Evolutionary conservation across 2,329 filamentous ascomycete species (phyloP), one percentile per base, ranked within the genome.

Genomic region (Aspergillus jensenii): DNA sequence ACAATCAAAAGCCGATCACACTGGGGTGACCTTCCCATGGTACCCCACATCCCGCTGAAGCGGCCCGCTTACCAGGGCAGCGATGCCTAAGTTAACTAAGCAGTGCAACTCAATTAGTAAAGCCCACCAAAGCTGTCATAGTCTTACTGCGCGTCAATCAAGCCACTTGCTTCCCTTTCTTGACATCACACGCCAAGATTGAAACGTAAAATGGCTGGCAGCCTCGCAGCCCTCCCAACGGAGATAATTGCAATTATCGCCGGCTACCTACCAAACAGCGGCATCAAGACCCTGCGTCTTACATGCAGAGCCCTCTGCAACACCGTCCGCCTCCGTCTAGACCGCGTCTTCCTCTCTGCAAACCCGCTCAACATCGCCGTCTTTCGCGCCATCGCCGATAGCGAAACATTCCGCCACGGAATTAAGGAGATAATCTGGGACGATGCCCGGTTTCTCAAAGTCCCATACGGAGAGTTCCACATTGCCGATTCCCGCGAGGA

Each of bases 361-460:
- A 78, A 76, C 50, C 69, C 70, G 4, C 66, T 69, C 21, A 74
- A 79, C 51, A 62, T 81, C 6, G 45, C 70, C 3, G 75, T 76
- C 4, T 70, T 77, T 21, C 65, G 68, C 2, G 65, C 68, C 14
- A 64, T 80, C 50, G 71, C 78, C 8, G 61, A 72, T 9, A 71
- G 79, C 59, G 68, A 73, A 4, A 56, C 43, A 1, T 73, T 74
- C 49, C 69, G 71, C 4, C 46, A 62, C 1, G 40, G 59, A 1
- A 65, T 80, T 7, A 59, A 48, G 3, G 76, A 80, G 55, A 70
- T 80, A 5, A 67, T 81, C 35, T 79, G 71, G 72, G 64, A 65
- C 19, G 65, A 65, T 27, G 60, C 64, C 12, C 52, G 55, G 14
- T 53, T 65, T 48, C 21, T 58, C 12, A 40, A 31, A 15, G 27